These are phyloP conservation scores for Globisporangium parvum DNA, from an alignment of 352 stramenopile genomes.

Conservation along the genomic window DNA sequence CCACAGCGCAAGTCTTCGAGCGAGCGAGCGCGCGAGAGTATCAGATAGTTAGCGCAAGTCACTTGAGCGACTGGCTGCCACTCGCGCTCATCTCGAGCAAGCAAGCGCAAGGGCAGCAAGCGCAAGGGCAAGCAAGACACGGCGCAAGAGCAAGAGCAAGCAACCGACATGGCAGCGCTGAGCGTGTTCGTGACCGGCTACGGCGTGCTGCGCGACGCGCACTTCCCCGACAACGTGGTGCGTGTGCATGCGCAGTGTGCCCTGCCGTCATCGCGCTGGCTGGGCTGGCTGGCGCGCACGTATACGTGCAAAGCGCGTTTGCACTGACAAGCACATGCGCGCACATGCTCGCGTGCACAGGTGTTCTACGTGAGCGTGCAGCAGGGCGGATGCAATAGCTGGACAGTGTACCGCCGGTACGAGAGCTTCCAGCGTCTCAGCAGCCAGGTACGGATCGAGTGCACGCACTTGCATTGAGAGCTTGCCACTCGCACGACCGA, in stretches of 20 bases:
- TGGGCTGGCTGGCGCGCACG: too few species aligned
- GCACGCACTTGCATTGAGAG: background rate
- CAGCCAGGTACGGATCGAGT: slow-evolving; percentile 32
- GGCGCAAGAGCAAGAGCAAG: too few species aligned
- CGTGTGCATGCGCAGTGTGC: slow-evolving; percentile 1
- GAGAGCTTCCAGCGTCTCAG: slow-evolving; percentile 73
- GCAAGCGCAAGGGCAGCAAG: too few species aligned
- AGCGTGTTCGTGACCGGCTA: slow-evolving; percentile 74
- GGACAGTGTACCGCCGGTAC: slow-evolving; percentile 72
- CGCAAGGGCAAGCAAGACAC: too few species aligned
- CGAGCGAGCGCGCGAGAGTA: background rate
- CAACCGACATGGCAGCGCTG: slow-evolving; percentile 49
- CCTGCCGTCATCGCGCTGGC: too few species aligned
- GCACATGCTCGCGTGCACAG: slow-evolving; percentile 14
- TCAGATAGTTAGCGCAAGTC: slow-evolving; percentile 1
- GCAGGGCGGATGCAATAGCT: slow-evolving; percentile 54
- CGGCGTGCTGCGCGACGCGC: slow-evolving; percentile 48
- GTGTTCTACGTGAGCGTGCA: slow-evolving; percentile 76
- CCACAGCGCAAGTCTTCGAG: too few species aligned
- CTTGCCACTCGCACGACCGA: background rate
- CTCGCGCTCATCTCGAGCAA: background rate
- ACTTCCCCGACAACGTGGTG: slow-evolving; percentile 49
- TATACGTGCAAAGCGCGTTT: slow-evolving; percentile 6
- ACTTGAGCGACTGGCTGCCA: background rate
- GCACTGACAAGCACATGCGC: slow-evolving; percentile 1